Evolutionary conservation across 139 green algal species (phyloP).

Genomic region (Chara braunii): DNA sequence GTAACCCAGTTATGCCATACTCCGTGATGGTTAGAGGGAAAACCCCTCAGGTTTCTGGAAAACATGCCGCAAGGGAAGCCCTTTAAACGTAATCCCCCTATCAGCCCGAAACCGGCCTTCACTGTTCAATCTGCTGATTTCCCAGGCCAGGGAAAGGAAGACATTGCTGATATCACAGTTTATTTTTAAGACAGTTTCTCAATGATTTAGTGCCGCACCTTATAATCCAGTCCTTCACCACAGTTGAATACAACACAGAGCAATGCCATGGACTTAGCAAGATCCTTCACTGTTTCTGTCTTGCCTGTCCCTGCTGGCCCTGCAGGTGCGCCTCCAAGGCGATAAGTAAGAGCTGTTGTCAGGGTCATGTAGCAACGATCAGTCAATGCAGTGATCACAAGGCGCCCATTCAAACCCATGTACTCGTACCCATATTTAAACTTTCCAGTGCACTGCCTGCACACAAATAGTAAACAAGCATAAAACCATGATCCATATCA

Average conservation of each 20-base stretch:
- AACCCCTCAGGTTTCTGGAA: too few relatives aligned
- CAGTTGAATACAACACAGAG: constrained; percentile 86
- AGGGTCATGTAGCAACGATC: constrained; percentile 84
- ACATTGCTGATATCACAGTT: too few relatives aligned
- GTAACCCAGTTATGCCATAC: too few relatives aligned
- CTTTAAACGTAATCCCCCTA: too few relatives aligned
- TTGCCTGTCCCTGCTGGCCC: too few relatives aligned
- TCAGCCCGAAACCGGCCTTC: too few relatives aligned
- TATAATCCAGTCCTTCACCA: constrained; percentile 78
- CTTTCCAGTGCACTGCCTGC: constrained; percentile 60
- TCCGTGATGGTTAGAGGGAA: too few relatives aligned
- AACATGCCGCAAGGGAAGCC: too few relatives aligned
- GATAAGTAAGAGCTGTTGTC: constrained; percentile 70
- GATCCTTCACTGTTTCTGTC: constrained; percentile 70
- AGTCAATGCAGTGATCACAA: constrained; percentile 75
- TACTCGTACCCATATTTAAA: constrained; percentile 78
- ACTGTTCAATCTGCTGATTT: too few relatives aligned
- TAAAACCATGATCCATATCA: background rate
- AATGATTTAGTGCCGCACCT: too few relatives aligned
- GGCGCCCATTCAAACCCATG: constrained; percentile 72
- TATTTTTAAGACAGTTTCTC: too few relatives aligned
- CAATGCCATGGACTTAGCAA: constrained; percentile 71
- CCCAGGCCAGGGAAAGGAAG: too few relatives aligned
- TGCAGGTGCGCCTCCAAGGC: constrained; percentile 64
- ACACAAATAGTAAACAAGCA: background rate